A percentile compares a stretch with the other conserved stretches of the same genome.
Evolutionary conservation across 2,329 filamentous ascomycete genomes (phyloP).

Genomic region (Colletotrichum sp.): DNA sequence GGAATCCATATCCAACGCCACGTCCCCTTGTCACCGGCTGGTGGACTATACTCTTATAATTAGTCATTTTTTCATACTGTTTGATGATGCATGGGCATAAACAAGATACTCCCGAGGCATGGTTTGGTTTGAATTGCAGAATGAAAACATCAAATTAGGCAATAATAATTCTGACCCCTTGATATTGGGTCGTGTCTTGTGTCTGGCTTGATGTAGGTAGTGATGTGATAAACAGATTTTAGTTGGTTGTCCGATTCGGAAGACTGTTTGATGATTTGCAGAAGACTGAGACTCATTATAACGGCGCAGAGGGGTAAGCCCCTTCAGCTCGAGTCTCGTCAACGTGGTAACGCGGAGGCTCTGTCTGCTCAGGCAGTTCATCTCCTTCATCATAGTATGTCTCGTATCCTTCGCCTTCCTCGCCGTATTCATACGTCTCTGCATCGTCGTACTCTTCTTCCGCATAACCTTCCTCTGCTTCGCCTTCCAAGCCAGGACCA

Average conservation of each 20-base stretch:
- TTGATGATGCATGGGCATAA: background rate
- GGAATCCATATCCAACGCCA: background rate
- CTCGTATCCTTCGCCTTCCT: conserved; percentile 25
- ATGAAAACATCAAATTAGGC: background rate
- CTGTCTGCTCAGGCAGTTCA: background rate
- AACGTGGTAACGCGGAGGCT: background rate
- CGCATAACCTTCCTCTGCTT: conserved; percentile 21
- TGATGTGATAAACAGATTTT: background rate
- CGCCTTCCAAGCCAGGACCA: background rate
- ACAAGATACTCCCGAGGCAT: background rate
- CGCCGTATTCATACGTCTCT: conserved; percentile 27
- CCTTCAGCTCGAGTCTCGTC: background rate
- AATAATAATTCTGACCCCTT: background rate
- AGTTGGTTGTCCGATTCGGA: background rate
- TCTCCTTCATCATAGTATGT: background rate
- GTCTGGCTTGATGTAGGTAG: background rate
- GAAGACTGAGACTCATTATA: background rate
- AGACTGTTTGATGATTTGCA: background rate
- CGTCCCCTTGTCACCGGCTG: background rate
- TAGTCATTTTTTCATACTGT: background rate
- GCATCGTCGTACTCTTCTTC: conserved; percentile 31
- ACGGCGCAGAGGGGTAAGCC: conserved; percentile 2
- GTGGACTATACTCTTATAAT: background rate
- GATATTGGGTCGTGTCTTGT: background rate
- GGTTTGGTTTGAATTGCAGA: background rate